Conservation (phyloP, 148 eudicot genomes). For the Rheum nobile region DNA sequence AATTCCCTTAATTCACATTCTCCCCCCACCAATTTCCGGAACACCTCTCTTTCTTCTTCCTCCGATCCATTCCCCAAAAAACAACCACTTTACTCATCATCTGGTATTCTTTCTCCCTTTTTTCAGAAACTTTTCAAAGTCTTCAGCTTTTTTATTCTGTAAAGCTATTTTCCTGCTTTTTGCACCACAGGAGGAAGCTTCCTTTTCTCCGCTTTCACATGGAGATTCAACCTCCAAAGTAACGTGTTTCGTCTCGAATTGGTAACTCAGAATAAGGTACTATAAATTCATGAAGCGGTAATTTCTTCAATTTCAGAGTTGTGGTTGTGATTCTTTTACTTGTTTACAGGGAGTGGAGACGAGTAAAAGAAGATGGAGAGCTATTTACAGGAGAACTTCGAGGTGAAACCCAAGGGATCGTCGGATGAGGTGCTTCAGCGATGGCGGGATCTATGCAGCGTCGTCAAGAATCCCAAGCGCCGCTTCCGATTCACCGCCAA, state of each 20-base stretch:
- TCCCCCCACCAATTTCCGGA: conserved; percentile 18
- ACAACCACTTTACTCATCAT: background rate
- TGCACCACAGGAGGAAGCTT: background rate
- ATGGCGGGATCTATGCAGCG: conserved; percentile 32
- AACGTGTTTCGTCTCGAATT: background rate
- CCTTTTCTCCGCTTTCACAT: background rate
- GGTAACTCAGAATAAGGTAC: background rate
- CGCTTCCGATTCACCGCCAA: conserved; percentile 40
- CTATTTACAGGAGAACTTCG: conserved; percentile 25
- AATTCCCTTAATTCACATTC: background rate
- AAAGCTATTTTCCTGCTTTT: background rate
- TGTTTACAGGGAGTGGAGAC: background rate
- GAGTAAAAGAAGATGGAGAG: conserved; percentile 23
- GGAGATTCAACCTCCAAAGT: background rate
- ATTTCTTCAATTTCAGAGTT: background rate
- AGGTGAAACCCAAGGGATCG: conserved; percentile 28
- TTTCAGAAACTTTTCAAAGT: background rate
- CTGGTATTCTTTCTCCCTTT: background rate
- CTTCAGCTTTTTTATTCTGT: background rate
- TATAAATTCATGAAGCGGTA: background rate
- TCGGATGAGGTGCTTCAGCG: conserved; percentile 23
- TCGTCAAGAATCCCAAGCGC: conserved; percentile 38
- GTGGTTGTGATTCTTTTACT: background rate
- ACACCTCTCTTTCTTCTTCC: conserved; percentile 21
- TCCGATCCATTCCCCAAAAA: background rate